Percentiles rank a stretch among this genome's conserved stretches.
Conservation (phyloP, 148 eudicot genomes). For the Chenopodium suecicum region DNA sequence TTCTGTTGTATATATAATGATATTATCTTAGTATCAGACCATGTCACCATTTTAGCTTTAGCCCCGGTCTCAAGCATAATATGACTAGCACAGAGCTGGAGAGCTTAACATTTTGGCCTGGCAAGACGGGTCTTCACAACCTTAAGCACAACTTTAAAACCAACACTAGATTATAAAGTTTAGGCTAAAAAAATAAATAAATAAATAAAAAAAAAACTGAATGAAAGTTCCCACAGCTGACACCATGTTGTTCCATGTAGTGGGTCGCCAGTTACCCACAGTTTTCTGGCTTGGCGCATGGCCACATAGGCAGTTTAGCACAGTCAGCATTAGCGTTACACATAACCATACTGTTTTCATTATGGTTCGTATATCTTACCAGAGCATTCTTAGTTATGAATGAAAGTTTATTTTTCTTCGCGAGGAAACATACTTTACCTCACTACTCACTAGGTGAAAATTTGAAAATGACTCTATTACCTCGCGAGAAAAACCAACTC, state of each 20-base stretch:
- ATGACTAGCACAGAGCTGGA: background rate
- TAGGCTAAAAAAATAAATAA: no score
- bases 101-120: background rate
- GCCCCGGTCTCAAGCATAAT: background rate
- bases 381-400: no score
- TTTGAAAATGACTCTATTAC: no score
- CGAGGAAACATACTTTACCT: no score
- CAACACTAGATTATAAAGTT: no score
- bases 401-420: no score
- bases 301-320: background rate
- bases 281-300: background rate
- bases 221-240: background rate
- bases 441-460: no score
- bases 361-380: no score
- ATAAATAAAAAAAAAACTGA: background rate
- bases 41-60: background rate
- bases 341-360: background rate
- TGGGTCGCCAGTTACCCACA: background rate
- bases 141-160: background rate
- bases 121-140: background rate
- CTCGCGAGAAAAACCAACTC: no score
- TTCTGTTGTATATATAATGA: no score
- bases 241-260: background rate
- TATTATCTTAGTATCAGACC: background rate
- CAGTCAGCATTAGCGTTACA: background rate